Evolutionary conservation across 257 asterid species (phyloP).

Genomic region (Solanum medicagineum): DNA sequence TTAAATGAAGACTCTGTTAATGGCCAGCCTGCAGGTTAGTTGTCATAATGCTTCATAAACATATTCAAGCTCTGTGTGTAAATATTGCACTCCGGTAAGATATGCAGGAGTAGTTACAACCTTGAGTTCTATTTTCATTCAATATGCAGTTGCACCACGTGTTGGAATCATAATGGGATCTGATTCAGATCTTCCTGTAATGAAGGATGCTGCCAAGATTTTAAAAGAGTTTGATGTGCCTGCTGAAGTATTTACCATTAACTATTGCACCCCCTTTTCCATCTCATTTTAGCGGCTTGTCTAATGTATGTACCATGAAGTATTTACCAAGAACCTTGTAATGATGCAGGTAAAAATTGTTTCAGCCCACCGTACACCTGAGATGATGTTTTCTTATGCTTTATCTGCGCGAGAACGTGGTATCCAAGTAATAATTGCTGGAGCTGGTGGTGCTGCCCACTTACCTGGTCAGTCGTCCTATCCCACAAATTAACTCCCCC

Average conservation of each 20-base stretch:
- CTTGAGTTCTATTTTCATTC: background rate
- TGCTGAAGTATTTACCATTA: constrained; percentile 44
- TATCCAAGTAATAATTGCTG: constrained; percentile 88
- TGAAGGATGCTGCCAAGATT: constrained; percentile 91
- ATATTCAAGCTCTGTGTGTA: background rate
- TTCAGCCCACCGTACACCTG: constrained; percentile 97
- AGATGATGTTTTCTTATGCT: constrained; percentile 72
- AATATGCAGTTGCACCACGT: constrained; percentile 51
- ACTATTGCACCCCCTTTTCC: background rate
- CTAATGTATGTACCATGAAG: background rate
- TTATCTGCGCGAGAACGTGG: constrained; percentile 83
- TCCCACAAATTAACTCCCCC: background rate
- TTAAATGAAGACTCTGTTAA: constrained; percentile 37
- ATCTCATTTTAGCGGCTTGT: background rate
- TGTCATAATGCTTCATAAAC: background rate
- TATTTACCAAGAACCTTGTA: background rate
- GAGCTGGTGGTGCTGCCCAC: constrained; percentile 99
- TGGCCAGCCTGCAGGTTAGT: constrained; percentile 42
- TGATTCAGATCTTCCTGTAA: constrained; percentile 97
- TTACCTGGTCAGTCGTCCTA: constrained; percentile 54
- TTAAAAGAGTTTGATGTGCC: constrained; percentile 74
- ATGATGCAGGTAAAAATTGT: constrained; percentile 72
- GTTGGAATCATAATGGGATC: constrained; percentile 99
- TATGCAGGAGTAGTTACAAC: background rate
- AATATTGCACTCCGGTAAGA: background rate